Evolutionary conservation across 495 filamentous ascomycete genomes (phyloP), one percentile per base, ranked within the genome.

Genomic region (Tetracladium marchalianum): DNA sequence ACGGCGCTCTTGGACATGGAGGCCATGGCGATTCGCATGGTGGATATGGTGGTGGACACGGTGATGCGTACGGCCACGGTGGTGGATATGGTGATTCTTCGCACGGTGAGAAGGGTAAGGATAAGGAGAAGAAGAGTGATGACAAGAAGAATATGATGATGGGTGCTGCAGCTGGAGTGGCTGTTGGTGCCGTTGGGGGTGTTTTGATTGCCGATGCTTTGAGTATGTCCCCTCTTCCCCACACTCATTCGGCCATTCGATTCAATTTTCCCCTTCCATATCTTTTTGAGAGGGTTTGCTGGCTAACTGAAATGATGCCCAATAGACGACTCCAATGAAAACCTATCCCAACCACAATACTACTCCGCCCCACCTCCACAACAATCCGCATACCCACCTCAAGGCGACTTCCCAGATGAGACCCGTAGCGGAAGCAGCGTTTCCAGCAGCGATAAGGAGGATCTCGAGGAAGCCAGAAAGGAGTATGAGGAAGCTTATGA

Each of bases 141-240:
- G 44, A 31, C 9, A 50, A 44, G 37, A 48, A 42, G 46, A 48
- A 48, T n/a, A 48, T 48, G 46, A 48, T 48, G 46, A 33, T 48
- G 32, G 46, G 46, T 40, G 46, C 33, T 7, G 47, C 47, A 37
- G 47, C 9, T 15, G 47, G 40, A 31, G 16, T 50, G 17, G 47
- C 41, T 19, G 40, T 43, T 11, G 47, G 40, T 50, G 47, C 40
- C 10, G 22, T 43, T 8, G 40, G 47, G 1, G 47, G 32, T 16
- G 47, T 15, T 37, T 15, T 50, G 24, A 39, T 48, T 41, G 41
- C 41, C 1, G 44, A 50, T 18, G 47, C 41, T 27, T 24, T 43
- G 33, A 41, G 47, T 50, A 44, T 31, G 39, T 37, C 11, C 11
- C n/a, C 22, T 27, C 22, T 27, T 7, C 22, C 22, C 22, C 22